Conservation (phyloP, 306 rosid genomes). For the Medicago ruthenica region DNA sequence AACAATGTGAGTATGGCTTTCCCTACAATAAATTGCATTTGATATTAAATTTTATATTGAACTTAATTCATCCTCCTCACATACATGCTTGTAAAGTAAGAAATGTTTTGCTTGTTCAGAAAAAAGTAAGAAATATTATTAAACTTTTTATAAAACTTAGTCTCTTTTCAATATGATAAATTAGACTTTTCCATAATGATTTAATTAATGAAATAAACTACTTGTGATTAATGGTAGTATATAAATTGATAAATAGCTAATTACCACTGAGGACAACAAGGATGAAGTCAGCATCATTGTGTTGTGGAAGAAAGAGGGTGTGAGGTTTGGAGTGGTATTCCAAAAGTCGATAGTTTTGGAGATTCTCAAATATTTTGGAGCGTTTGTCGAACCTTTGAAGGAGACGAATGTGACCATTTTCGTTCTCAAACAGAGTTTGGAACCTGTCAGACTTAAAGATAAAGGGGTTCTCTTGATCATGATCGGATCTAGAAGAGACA, state of each 20-base stretch:
- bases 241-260: neutral
- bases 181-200: no score
- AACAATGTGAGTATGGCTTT: neutral
- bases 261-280: slow-evolving; percentile 24
- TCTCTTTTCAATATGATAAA: no score
- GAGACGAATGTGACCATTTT: slow-evolving; percentile 38
- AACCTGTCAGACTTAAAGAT: neutral
- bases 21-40: slow-evolving; percentile 15
- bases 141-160: no score
- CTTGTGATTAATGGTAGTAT: no score
- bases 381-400: slow-evolving; percentile 29
- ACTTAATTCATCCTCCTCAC: no score
- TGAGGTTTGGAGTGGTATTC: slow-evolving; percentile 29
- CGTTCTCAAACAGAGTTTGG: slow-evolving; percentile 16
- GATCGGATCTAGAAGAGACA: neutral
- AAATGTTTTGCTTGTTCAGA: no score
- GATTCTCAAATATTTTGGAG: neutral
- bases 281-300: slow-evolving; percentile 43
- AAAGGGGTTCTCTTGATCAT: slow-evolving; percentile 31
- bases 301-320: slow-evolving; percentile 38
- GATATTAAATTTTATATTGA: no score
- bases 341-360: neutral
- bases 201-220: no score
- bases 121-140: no score
- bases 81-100: no score